These are phyloP conservation scores for Theobroma grandiflorum DNA, from an alignment of 441 rosid species.

Conservation along the genomic window DNA sequence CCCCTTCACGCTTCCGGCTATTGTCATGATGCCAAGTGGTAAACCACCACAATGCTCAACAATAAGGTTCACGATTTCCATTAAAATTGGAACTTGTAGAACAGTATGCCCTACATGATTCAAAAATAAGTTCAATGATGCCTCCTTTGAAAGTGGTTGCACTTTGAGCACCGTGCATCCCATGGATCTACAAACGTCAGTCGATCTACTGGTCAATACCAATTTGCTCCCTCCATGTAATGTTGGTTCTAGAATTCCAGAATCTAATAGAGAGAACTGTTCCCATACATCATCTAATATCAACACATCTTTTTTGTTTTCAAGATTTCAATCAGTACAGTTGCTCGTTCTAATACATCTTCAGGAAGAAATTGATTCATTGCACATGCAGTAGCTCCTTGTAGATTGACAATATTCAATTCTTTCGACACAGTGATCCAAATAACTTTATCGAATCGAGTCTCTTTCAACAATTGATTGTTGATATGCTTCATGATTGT, in stretches of 20 bases:
- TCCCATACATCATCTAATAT: slow-evolving; percentile 29
- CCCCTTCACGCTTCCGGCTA: slow-evolving; percentile 9
- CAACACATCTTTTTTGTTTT: not conserved
- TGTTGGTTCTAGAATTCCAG: slow-evolving; percentile 12
- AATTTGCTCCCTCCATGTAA: not conserved
- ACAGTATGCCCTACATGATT: not conserved
- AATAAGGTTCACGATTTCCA: not conserved
- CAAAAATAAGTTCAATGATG: not conserved
- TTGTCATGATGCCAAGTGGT: not conserved
- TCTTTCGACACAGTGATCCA: slow-evolving; percentile 21
- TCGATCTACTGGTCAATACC: slow-evolving; percentile 15
- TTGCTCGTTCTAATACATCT: not conserved
- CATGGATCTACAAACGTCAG: slow-evolving; percentile 15
- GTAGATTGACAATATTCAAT: not conserved
- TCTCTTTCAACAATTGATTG: slow-evolving; percentile 13
- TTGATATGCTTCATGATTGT: slow-evolving; percentile 21
- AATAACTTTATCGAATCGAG: slow-evolving; percentile 11
- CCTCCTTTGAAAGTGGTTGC: slow-evolving; percentile 9
- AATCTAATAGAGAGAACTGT: not conserved
- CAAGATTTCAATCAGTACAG: not conserved
- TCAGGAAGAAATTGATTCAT: not conserved
- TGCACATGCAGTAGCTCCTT: slow-evolving; percentile 11
- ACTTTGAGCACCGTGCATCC: slow-evolving; percentile 17
- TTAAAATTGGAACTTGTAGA: not conserved
- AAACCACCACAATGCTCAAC: slow-evolving; percentile 18